Conservation (phyloP, 1,284 basidiomycete species). For the Macrocystidia cucumis region DNA sequence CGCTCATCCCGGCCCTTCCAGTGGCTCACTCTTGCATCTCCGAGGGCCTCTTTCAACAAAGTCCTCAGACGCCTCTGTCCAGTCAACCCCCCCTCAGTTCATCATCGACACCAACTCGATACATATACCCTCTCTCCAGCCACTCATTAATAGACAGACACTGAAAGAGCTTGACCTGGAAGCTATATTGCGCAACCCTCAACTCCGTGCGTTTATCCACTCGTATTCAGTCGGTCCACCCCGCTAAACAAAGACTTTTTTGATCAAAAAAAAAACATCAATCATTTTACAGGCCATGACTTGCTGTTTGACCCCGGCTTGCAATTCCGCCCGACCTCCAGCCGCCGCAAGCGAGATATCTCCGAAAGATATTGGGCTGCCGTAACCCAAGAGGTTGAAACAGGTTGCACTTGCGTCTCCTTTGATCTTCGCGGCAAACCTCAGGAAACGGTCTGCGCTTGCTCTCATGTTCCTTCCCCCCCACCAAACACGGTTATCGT, state of each 20-base stretch:
- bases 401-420: slow-evolving; percentile 80
- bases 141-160: slow-evolving; percentile 79
- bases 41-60: slow-evolving; percentile 18
- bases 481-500: slow-evolving; percentile 35
- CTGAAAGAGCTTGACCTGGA: slow-evolving; percentile 82
- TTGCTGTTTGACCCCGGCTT: slow-evolving; percentile 79
- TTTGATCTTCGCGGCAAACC: slow-evolving; percentile 54
- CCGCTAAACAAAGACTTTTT: slow-evolving; percentile 7
- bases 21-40: slow-evolving; percentile 30
- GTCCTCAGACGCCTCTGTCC: slow-evolving; percentile 18
- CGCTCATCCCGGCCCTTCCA: slow-evolving; percentile 37
- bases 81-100: slow-evolving; percentile 18
- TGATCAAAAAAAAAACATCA: slow-evolving; percentile 14
- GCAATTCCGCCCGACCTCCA: slow-evolving; percentile 65
- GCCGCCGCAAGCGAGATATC: slow-evolving; percentile 66
- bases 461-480: slow-evolving; percentile 32
- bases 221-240: no score
- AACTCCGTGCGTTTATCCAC: slow-evolving; percentile 61
- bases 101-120: slow-evolving; percentile 48
- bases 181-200: slow-evolving; percentile 82
- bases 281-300: slow-evolving; percentile 63
- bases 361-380: slow-evolving; percentile 85
- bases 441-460: slow-evolving; percentile 50
- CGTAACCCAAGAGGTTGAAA: slow-evolving; percentile 70
- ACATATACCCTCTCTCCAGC: slow-evolving; percentile 61